Evolutionary conservation across 225 moss, liverwort and hornwort genomes (phyloP).

Genomic region (Rhytidiadelphus loreus): DNA sequence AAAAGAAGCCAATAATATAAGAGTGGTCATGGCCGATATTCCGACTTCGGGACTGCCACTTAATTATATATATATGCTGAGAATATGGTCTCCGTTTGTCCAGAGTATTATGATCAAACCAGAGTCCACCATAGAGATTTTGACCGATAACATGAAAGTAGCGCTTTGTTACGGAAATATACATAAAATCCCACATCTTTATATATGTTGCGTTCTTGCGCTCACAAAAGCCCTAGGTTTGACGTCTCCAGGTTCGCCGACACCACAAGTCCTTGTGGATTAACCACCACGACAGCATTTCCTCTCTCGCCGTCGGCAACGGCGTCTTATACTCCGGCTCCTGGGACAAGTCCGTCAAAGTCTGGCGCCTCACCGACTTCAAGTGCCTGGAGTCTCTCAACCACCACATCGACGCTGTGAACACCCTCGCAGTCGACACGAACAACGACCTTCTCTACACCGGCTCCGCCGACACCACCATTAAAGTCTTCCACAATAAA

Average conservation of each 20-base stretch:
- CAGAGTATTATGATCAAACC: background rate
- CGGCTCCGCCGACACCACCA: conserved; percentile 41
- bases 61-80: background rate
- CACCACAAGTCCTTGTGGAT: conserved; percentile 47
- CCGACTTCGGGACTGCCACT: background rate
- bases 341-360: conserved; percentile 48
- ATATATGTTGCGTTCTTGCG: background rate
- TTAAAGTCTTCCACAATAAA: conserved; percentile 15
- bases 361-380: conserved; percentile 44
- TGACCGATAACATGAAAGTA: background rate
- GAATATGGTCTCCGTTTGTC: background rate
- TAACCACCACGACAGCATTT: conserved; percentile 38
- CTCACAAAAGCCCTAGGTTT: background rate
- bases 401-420: conserved; percentile 43
- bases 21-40: background rate
- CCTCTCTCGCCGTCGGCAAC: conserved; percentile 27
- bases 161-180: background rate
- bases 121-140: background rate
- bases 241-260: conserved; percentile 19
- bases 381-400: conserved; percentile 34
- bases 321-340: conserved; percentile 48
- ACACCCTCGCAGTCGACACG: conserved; percentile 23
- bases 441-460: conserved; percentile 17
- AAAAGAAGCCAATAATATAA: background rate
- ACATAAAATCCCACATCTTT: background rate